Evolutionary conservation across 208 protist genomes (phyloP).

Genomic region (Leishmania turanica): DNA sequence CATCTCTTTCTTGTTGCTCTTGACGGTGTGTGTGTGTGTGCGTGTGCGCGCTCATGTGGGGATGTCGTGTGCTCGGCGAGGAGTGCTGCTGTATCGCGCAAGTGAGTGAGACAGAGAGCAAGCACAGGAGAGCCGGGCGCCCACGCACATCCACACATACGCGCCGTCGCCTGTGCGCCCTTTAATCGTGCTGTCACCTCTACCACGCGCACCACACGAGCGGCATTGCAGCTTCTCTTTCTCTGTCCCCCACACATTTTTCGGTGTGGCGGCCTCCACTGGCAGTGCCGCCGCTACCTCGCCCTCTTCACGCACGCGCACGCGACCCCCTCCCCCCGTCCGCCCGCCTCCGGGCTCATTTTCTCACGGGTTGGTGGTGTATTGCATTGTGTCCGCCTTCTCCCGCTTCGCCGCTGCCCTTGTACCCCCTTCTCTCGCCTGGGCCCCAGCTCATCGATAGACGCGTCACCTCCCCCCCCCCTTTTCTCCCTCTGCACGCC

Average conservation of each 20-base stretch:
- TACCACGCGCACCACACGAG: too few species aligned
- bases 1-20: neutral
- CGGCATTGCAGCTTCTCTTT: too few species aligned
- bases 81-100: neutral
- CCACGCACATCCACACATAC: neutral
- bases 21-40: too few species aligned
- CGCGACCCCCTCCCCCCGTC: too few species aligned
- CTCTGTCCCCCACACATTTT: neutral
- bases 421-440: neutral
- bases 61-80: neutral
- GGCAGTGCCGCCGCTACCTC: neutral
- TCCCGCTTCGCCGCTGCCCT: neutral
- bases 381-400: too few species aligned
- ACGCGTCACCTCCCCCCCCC: neutral
- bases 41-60: neutral
- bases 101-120: neutral
- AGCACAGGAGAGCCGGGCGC: neutral
- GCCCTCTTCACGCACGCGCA: too few species aligned
- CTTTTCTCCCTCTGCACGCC: neutral
- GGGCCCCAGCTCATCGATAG: neutral
- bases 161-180: too few species aligned
- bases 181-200: too few species aligned
- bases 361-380: too few species aligned
- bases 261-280: neutral
- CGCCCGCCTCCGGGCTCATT: too few species aligned